A percentile compares a stretch with the other conserved stretches of the same genome.
phyloP scores from a whole-genome alignment of 768 basidiomycete genomes.

The Pilatotrama ljubarskyi region DNA sequence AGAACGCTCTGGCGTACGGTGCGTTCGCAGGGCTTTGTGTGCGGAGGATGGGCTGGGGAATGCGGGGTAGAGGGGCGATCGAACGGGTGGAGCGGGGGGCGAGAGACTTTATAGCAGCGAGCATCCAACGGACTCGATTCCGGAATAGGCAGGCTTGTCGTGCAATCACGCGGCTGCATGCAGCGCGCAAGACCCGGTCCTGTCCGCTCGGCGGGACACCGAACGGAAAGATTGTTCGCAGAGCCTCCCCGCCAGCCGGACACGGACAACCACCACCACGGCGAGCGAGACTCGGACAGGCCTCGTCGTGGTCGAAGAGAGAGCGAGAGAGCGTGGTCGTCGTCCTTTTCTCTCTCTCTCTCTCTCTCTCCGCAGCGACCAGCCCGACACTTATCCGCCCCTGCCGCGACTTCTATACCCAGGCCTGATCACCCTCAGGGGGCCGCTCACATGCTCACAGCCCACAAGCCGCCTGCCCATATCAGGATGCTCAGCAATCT shows the following conservation, averaged over 20 bases:
- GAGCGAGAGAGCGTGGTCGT: background rate
- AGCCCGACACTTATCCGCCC: constrained; percentile 8
- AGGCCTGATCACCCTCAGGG: constrained; percentile 1
- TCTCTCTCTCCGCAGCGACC: background rate
- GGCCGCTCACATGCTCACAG: constrained; percentile 10
- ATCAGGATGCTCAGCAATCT: background rate
- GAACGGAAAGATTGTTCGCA: constrained; percentile 6
- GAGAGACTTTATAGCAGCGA: constrained; percentile 19
- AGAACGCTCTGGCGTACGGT: background rate
- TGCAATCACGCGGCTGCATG: constrained; percentile 20
- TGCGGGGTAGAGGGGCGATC: constrained; percentile 14
- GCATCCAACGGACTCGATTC: constrained; percentile 12
- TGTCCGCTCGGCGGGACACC: constrained; percentile 19
- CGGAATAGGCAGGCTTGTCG: constrained; percentile 13
- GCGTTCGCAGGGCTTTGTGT: background rate
- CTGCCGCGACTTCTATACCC: constrained; percentile 9
- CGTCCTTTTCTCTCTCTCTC: too few species aligned
- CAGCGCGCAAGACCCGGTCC: constrained; percentile 11
- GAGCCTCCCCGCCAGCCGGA: constrained; percentile 1
- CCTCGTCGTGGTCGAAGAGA: background rate
- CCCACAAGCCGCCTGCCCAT: background rate
- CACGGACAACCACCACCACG: background rate
- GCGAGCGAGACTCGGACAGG: background rate
- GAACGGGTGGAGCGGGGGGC: constrained; percentile 7
- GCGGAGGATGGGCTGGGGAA: background rate